Percentiles rank a stretch among this genome's conserved stretches.
These are phyloP conservation scores for Cochlearia excelsa DNA, from an alignment of 345 rosid species.

Conservation along the genomic window DNA sequence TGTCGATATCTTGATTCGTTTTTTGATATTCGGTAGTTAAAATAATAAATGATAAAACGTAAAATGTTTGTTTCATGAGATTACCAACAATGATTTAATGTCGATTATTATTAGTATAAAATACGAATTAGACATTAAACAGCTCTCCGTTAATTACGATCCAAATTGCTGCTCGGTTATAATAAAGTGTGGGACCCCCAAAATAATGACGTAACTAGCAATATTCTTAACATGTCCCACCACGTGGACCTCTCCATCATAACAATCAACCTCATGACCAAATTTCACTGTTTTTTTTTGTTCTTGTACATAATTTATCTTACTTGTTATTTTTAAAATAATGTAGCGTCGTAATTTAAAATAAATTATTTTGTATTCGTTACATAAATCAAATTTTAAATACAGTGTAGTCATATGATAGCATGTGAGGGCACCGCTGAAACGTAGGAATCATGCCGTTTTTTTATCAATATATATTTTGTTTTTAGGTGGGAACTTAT, in stretches of 20 bases:
- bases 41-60: too few species aligned
- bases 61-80: too few species aligned
- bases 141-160: constrained; percentile 26
- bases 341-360: too few species aligned
- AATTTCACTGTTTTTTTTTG: constrained; percentile 30
- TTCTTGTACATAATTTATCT: constrained; percentile 2
- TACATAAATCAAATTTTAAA: too few species aligned
- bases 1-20: too few species aligned
- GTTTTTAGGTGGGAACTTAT: background rate
- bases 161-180: background rate
- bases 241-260: constrained; percentile 33
- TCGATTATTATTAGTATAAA: background rate
- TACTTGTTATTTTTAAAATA: constrained; percentile 1
- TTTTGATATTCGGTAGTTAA: too few species aligned
- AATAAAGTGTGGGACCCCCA: constrained; percentile 29
- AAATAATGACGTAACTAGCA: constrained; percentile 30
- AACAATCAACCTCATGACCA: constrained; percentile 40
- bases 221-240: constrained; percentile 20
- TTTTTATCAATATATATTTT: constrained; percentile 1
- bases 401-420: constrained; percentile 24
- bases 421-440: constrained; percentile 27
- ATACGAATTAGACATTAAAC: background rate
- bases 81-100: background rate
- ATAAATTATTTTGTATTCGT: too few species aligned
- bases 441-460: constrained; percentile 23